Evolutionary conservation across 495 filamentous ascomycete species (phyloP).

Genomic region (Amniculicola lignicola): DNA sequence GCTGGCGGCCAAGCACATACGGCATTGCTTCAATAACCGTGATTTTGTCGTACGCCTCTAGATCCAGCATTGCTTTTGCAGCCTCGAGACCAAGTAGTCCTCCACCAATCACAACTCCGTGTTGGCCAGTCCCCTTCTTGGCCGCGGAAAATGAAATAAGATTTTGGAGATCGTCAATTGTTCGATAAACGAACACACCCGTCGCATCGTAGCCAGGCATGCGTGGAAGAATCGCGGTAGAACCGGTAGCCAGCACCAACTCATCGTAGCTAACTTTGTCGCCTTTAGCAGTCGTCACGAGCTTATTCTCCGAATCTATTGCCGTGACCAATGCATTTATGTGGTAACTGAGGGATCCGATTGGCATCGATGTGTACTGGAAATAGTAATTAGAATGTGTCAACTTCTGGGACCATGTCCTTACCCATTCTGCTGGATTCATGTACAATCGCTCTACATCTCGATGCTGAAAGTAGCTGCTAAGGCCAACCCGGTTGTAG

Average conservation of each 20-base stretch:
- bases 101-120: slow-evolving; percentile 81
- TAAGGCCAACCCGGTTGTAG: slow-evolving; percentile 93
- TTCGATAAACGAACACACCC: slow-evolving; percentile 95
- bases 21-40: slow-evolving; percentile 81
- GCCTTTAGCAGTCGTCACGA: slow-evolving; percentile 67
- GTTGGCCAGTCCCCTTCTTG: slow-evolving; percentile 56
- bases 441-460: slow-evolving; percentile 89
- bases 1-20: slow-evolving; percentile 82
- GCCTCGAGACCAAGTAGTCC: slow-evolving; percentile 87
- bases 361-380: slow-evolving; percentile 54
- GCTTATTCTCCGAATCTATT: slow-evolving; percentile 62
- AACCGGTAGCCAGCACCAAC: slow-evolving; percentile 85
- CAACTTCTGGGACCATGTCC: slow-evolving; percentile 27
- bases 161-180: slow-evolving; percentile 77
- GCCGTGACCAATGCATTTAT: slow-evolving; percentile 74
- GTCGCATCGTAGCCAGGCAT: slow-evolving; percentile 80
- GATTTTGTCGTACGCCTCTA: slow-evolving; percentile 71
- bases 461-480: slow-evolving; percentile 85
- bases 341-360: slow-evolving; percentile 71
- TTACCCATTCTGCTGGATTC: slow-evolving; percentile 83
- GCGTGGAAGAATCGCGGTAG: slow-evolving; percentile 76
- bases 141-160: slow-evolving; percentile 69
- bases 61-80: slow-evolving; percentile 89
- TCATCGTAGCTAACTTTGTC: slow-evolving; percentile 73
- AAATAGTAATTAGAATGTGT: neutral